phyloP scores from a whole-genome alignment of 2,329 filamentous ascomycete species.

The Davidsoniella eucalypti region DNA sequence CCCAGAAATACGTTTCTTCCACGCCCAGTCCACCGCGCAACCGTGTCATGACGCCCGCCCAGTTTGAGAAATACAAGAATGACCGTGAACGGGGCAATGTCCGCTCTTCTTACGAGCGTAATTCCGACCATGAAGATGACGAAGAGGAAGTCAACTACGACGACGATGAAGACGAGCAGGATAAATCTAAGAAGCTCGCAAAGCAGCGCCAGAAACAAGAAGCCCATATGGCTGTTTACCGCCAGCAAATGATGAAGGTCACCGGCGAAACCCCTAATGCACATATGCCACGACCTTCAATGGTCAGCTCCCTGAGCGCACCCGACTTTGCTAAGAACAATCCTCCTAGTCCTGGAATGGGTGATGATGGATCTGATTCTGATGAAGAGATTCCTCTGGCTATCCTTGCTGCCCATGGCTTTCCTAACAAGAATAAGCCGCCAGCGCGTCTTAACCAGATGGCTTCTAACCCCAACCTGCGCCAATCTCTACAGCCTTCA shows the following conservation, averaged over 20 bases:
- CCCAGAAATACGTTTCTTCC: conserved; percentile 21
- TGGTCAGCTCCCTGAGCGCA: conserved; percentile 43
- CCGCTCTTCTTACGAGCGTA: conserved; percentile 15
- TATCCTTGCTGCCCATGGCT: conserved; percentile 77
- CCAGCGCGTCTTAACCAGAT: conserved; percentile 49
- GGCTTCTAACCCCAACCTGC: conserved; percentile 56
- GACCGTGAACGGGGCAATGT: conserved; percentile 48
- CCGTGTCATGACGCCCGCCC: conserved; percentile 79
- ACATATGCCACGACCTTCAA: conserved; percentile 30
- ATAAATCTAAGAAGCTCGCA: conserved; percentile 55
- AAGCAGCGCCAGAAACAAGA: conserved; percentile 76
- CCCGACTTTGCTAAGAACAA: conserved; percentile 33
- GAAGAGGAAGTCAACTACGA: conserved; percentile 50
- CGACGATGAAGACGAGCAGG: conserved; percentile 63
- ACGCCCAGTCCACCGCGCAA: conserved; percentile 31
- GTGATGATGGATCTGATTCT: conserved; percentile 49
- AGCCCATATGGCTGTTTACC: conserved; percentile 75
- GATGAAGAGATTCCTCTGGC: conserved; percentile 80
- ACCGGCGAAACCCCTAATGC: conserved; percentile 36
- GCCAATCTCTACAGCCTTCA: conserved; percentile 29
- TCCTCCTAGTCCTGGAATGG: conserved; percentile 20
- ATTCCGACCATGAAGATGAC: conserved; percentile 38
- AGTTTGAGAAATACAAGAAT: conserved; percentile 68
- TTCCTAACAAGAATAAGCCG: conserved; percentile 61
- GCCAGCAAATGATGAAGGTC: conserved; percentile 94